Evolutionary conservation across 306 rosid species (phyloP).

Genomic region (Cucurbita maxima): DNA sequence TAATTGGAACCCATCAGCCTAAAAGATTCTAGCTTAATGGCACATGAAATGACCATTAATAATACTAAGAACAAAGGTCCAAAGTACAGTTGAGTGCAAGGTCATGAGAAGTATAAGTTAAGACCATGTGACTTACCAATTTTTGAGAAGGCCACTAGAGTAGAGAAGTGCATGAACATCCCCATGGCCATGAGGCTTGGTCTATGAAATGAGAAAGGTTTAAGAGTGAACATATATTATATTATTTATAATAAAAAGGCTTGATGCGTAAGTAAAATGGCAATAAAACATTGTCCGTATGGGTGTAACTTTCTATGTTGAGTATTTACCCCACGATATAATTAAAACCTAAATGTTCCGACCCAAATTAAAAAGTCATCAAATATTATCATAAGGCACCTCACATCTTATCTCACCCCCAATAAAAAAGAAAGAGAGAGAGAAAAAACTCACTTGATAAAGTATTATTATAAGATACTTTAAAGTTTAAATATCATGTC

Average conservation of each 20-base stretch:
- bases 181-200: slow-evolving; percentile 99
- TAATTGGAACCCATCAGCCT: not conserved
- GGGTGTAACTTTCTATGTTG: not conserved
- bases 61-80: not conserved
- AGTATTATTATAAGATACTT: not conserved
- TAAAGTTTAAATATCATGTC: not conserved
- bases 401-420: not conserved
- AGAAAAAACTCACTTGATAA: not conserved
- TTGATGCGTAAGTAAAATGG: not conserved
- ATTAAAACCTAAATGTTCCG: not conserved
- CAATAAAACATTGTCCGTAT: not conserved
- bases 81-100: not conserved
- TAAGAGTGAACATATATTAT: not conserved
- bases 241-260: not conserved
- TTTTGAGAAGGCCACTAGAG: slow-evolving; percentile 78
- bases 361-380: not conserved
- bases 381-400: not conserved
- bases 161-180: slow-evolving; percentile 89
- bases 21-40: not conserved
- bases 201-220: slow-evolving; percentile 35
- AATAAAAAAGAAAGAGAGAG: not conserved
- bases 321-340: not conserved
- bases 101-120: slow-evolving; percentile 4
- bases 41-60: not conserved
- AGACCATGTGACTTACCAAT: slow-evolving; percentile 43